Percentiles rank a stretch among this genome's conserved stretches.
Conservation (phyloP, 768 basidiomycete genomes). For the Trametes cubensis region DNA sequence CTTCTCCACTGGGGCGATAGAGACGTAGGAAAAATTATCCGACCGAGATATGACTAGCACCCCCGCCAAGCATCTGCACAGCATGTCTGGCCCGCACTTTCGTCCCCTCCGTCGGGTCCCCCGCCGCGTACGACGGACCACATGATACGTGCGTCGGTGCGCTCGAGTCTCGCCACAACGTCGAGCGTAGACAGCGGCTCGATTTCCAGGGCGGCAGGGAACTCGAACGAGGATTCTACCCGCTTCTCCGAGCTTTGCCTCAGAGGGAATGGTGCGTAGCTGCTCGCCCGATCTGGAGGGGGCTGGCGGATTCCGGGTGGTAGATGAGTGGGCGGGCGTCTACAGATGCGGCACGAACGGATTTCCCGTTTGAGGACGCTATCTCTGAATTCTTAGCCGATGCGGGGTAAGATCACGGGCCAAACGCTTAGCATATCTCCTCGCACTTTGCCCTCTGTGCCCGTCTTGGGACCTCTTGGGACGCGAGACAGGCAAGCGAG, state of each 20-base stretch:
- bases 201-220: neutral
- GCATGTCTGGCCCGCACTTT: constrained; percentile 6
- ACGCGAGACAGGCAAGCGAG: neutral
- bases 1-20: constrained; percentile 8
- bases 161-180: neutral
- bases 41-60: constrained; percentile 8
- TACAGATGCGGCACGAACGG: neutral
- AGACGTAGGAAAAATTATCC: constrained; percentile 1
- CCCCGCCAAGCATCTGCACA: constrained; percentile 5
- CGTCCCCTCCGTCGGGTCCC: neutral
- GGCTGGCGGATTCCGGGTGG: neutral
- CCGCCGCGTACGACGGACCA: neutral
- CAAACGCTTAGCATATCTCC: constrained; percentile 11
- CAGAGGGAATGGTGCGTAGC: neutral
- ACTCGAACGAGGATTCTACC: neutral
- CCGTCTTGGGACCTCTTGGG: neutral
- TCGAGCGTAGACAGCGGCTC: neutral
- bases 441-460: neutral
- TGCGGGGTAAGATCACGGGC: constrained; percentile 16
- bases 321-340: neutral
- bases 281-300: neutral
- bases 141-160: neutral
- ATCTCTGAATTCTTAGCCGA: neutral
- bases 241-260: constrained; percentile 1
- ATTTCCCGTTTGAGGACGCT: neutral